Evolutionary conservation across 1,284 basidiomycete species (phyloP).

Genomic region (Ceratobasidium sp.): DNA sequence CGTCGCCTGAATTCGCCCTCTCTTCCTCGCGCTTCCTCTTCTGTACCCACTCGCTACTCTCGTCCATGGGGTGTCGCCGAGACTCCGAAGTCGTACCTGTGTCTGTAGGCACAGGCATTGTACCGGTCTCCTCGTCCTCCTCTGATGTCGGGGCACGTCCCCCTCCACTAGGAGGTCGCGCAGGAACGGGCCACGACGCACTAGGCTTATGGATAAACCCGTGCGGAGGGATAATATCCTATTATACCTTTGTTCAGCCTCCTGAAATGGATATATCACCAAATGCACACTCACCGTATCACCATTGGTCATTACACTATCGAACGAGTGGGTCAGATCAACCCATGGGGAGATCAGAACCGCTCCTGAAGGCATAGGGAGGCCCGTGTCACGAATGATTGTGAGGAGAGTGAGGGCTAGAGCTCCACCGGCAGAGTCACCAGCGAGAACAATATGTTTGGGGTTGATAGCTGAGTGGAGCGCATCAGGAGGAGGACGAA

Average conservation of each 20-base stretch:
- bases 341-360: constrained; percentile 50
- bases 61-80: constrained; percentile 22
- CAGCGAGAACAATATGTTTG: constrained; percentile 84
- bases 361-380: constrained; percentile 64
- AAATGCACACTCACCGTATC: constrained; percentile 63
- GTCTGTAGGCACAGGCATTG: constrained; percentile 39
- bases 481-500: constrained; percentile 77
- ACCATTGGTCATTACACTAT: constrained; percentile 47
- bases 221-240: constrained; percentile 75
- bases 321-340: constrained; percentile 64
- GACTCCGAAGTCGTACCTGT: constrained; percentile 18
- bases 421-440: constrained; percentile 96
- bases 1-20: background rate
- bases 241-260: constrained; percentile 54
- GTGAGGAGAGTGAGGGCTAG: constrained; percentile 82
- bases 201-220: constrained; percentile 74
- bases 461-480: constrained; percentile 86
- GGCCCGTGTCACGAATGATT: constrained; percentile 80
- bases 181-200: constrained; percentile 65
- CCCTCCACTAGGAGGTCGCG: constrained; percentile 29
- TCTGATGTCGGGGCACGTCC: constrained; percentile 15
- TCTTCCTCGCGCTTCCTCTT: constrained; percentile 1
- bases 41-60: constrained; percentile 42
- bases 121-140: constrained; percentile 13
- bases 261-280: constrained; percentile 16